These are phyloP conservation scores for Chytriomyces sp. DNA, from an alignment of 192 early-diverging fungal genomes.

Conservation along the genomic window DNA sequence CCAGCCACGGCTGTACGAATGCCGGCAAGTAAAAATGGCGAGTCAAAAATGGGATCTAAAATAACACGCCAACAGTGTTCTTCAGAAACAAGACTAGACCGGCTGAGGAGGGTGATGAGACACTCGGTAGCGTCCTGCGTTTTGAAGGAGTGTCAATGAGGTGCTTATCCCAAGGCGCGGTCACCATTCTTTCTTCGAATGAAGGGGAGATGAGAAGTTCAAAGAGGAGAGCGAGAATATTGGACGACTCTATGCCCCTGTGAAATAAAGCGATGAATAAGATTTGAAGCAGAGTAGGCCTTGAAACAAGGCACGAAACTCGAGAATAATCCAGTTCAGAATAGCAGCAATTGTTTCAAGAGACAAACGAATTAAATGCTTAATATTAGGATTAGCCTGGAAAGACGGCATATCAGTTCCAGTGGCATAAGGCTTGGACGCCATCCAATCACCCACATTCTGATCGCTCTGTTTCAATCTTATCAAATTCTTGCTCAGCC, in stretches of 20 bases:
- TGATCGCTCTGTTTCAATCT: constrained; percentile 7
- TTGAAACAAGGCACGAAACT: constrained; percentile 21
- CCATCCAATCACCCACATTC: too few relatives aligned
- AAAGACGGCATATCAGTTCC: too few relatives aligned
- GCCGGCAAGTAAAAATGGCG: neutral
- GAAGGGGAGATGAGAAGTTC: constrained; percentile 35
- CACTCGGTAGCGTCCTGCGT: constrained; percentile 47
- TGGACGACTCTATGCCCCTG: constrained; percentile 38
- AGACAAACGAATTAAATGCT: constrained; percentile 24
- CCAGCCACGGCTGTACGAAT: neutral
- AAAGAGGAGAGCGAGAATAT: constrained; percentile 20
- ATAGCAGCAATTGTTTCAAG: constrained; percentile 44
- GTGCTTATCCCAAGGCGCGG: too few relatives aligned
- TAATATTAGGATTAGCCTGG: too few relatives aligned
- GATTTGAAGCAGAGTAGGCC: too few relatives aligned
- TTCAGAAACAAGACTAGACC: constrained; percentile 11
- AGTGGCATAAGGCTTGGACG: too few relatives aligned
- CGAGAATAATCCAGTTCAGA: constrained; percentile 31
- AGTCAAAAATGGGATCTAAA: constrained; percentile 4
- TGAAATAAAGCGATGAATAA: neutral
- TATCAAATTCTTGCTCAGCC: constrained; percentile 36
- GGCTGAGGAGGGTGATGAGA: constrained; percentile 46
- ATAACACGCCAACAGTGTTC: constrained; percentile 17
- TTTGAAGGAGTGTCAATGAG: neutral
- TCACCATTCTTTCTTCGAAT: constrained; percentile 21